Evolutionary conservation across 129 eudicot species (phyloP).

Genomic region (Helianthus annuus): HanXRQr2.0-SUNRISE NC_035438.2:109811557-109812056

Average conservation of each 20-base stretch:
- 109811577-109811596: slow-evolving; percentile 73
- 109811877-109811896: slow-evolving; percentile 82
- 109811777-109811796: slow-evolving; percentile 97
- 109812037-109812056: no score
- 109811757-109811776: slow-evolving; percentile 95
- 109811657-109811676: neutral
- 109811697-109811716: slow-evolving; percentile 73
- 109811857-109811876: neutral
- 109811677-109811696: neutral
- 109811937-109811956: slow-evolving; percentile 90
- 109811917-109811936: slow-evolving; percentile 81
- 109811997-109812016: slow-evolving; percentile 1
- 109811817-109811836: neutral
- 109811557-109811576: slow-evolving; percentile 93
- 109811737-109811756: slow-evolving; percentile 81
- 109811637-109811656: neutral
- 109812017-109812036: neutral
- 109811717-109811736: slow-evolving; percentile 98
- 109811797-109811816: slow-evolving; percentile 10
- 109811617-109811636: slow-evolving; percentile 72
- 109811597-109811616: slow-evolving; percentile 85
- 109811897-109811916: slow-evolving; percentile 90
- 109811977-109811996: neutral
- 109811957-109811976: slow-evolving; percentile 89
- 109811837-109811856: neutral